Base-by-base conservation (phyloP, 305 asterid genomes). In the Solanum aculeatissimum region DNA sequence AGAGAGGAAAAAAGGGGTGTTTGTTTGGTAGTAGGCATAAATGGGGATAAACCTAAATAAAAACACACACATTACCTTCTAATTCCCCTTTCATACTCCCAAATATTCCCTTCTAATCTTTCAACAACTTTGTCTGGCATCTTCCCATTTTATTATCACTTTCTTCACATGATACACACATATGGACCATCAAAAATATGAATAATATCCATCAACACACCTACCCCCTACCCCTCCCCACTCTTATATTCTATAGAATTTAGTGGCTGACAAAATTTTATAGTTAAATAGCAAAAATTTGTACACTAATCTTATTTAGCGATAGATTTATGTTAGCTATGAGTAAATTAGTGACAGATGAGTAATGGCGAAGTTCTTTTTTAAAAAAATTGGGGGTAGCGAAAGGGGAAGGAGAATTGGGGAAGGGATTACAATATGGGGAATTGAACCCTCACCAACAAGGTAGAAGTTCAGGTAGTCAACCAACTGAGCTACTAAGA, bases 61-160 rank as follows among this genome's bases (percentile, higher is more conserved):
- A 83, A 80, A 83, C 89, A 88, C 89, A 91, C 92, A 91, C 92
- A 90, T 91, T 88, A 92, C 91, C 94, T 92, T 92, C 92, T 92
- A 92, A 93, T 93, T 91, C 97, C 88, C 91, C 92, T 89, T 90
- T 86, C 94, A 89, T 88, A 89, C 92, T 92, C 95, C 97, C 92
- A 94, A 88, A 92, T 94, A 93, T 94, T 92, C 97, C 87, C 86
- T 93, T 89, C 91, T 90, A 91, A 92, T 90, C 87, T 90, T 93
- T 89, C 94, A 89, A 93, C 93, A 88, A 90, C 93, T 91, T 88
- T 92, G 93, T 93, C 96, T 92, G 88, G 90, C 94, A 91, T 91
- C 94, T 88, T 90, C 89, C 89, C 93, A 86, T 91, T 91, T 92
- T 92, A 92, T 92, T 87, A 90, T 91, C 92, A 90, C 90, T 86